Conservation (phyloP, 2,329 filamentous ascomycete genomes). For the Colletotrichum navitas region DNA sequence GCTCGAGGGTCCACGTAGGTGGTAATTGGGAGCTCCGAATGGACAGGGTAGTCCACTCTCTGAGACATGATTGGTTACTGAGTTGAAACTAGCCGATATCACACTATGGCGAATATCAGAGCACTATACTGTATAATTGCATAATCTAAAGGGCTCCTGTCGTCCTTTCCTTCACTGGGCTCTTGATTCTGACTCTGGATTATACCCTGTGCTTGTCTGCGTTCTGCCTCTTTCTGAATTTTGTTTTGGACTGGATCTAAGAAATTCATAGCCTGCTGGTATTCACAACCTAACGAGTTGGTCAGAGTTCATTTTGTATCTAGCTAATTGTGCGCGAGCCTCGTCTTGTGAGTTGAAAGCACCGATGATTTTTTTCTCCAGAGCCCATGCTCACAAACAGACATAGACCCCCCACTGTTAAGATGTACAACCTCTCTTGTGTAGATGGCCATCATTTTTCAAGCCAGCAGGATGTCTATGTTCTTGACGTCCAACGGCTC, state of each 20-base stretch:
- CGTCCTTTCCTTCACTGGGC: slow-evolving; percentile 1
- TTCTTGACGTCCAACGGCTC: slow-evolving; percentile 69
- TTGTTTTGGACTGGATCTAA: not conserved
- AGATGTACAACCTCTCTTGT: slow-evolving; percentile 59
- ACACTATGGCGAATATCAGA: not conserved
- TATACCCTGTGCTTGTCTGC: not conserved
- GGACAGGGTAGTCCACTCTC: slow-evolving; percentile 13
- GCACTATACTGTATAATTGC: not conserved
- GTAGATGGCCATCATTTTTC: slow-evolving; percentile 56
- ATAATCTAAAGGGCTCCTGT: slow-evolving; percentile 11
- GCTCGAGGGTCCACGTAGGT: slow-evolving; percentile 41
- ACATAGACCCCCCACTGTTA: not conserved
- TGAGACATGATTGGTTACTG: slow-evolving; percentile 29
- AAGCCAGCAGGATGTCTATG: slow-evolving; percentile 62
- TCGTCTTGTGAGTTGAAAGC: slow-evolving; percentile 4
- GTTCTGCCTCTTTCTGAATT: not conserved
- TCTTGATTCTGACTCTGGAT: not conserved
- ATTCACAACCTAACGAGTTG: not conserved
- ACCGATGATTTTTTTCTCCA: not conserved
- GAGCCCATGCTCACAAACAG: slow-evolving; percentile 23
- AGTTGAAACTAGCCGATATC: not conserved
- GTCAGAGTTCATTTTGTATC: not conserved
- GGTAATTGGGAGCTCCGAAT: slow-evolving; percentile 29
- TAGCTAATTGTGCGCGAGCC: not conserved
- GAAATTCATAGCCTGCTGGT: not conserved